Percentiles rank a stretch among this genome's conserved stretches.
These are phyloP conservation scores for Tuber microsphaerosporum DNA, from an alignment of 495 filamentous ascomycete genomes.

Conservation along the genomic window DNA sequence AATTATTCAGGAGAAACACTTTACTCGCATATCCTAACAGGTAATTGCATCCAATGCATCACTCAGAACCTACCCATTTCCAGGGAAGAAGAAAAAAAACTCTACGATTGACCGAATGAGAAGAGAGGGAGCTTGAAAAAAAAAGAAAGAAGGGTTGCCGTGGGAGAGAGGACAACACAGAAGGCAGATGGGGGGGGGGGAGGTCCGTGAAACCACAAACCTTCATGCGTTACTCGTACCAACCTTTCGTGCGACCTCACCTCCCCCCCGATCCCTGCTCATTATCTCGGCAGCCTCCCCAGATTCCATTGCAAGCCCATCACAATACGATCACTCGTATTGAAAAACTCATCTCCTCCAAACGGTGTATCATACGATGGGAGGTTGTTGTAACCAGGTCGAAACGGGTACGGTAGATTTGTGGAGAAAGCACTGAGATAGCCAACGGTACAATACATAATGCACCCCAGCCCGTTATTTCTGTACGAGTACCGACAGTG, in stretches of 20 bases:
- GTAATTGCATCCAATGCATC: neutral
- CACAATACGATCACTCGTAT: neutral
- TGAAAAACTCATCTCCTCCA: neutral
- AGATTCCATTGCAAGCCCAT: constrained; percentile 1
- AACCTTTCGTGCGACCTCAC: neutral
- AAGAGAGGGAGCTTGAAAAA: neutral
- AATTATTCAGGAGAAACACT: neutral
- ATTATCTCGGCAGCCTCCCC: neutral
- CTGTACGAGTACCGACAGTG: neutral
- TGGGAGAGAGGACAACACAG: neutral
- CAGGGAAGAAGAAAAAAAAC: neutral
- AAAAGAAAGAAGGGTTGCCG: neutral
- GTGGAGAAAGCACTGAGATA: neutral
- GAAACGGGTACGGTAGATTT: neutral
- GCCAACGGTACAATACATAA: neutral
- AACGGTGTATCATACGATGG: neutral
- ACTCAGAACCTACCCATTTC: neutral
- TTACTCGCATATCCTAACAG: neutral
- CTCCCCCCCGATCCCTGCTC: neutral
- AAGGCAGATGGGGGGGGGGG: neutral
- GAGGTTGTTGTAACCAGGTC: neutral
- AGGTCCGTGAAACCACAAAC: neutral
- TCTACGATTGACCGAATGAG: no score
- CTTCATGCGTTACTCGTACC: neutral
- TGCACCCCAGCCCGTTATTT: neutral